Base-by-base conservation (phyloP, 169 alveolate species). In the Cryptosporidium sp. region DNA sequence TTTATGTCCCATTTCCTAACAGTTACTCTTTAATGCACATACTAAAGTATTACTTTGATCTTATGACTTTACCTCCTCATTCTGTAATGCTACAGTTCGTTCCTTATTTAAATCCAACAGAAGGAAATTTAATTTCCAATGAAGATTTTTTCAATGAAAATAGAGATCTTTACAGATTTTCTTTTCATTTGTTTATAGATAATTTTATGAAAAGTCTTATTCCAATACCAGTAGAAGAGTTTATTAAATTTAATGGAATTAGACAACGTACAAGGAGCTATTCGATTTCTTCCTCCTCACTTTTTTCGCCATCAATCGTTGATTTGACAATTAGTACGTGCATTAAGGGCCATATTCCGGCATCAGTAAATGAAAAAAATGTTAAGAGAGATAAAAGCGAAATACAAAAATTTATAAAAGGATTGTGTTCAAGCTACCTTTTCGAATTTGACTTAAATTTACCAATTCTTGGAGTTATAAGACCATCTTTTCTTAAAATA, bases 201-300 rank as follows among this genome's bases (percentile, higher is more conserved):
- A 10, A 43, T 8, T 80, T 62, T 43, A 62, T 80, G 75, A 43
- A 43, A 43, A 80, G 89, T 6, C 59, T 80, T 29, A 16, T 16
- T 21, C 75, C 73, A 3, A 50, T 80, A 43, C 89, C 89, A n/a
- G 16, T 80, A 39, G 80, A 80, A 65, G 16, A 23, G n/a, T 80
- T 80, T 62, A 1, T 80, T 29, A 61, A 26, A 43, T 80, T 80
- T 43, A 23, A 7, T 61, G 89, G 89, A 26, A 80, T 80, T 48
- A 80, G 74, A 21, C 89, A 80, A 26, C 37, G 14, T 35, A 39
- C 62, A 45, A 80, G 89, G 51, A 80, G 80, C 43, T 80, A 80
- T 80, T 80, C 89, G 23, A 80, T 80, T 43, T 80, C 89, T 21
- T 80, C 89, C 16, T 80, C 89, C 37, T 80, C 89, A 4, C n/a